These are phyloP conservation scores for Fragaria nilgerrensis DNA, from an alignment of 306 rosid genomes.

Conservation along the genomic window DNA sequence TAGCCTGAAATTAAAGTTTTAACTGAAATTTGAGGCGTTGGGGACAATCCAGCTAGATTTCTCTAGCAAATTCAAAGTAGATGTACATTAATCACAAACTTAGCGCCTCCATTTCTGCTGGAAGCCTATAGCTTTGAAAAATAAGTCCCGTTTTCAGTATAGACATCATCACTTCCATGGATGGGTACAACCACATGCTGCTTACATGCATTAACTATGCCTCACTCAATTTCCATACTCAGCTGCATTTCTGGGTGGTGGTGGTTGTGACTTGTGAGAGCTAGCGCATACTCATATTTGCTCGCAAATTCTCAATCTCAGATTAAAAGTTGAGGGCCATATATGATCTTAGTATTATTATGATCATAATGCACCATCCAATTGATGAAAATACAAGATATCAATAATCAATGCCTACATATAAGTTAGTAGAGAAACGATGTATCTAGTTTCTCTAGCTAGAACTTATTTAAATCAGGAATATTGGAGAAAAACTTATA, in stretches of 20 bases:
- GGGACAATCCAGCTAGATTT: background rate
- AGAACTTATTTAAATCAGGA: too few relatives aligned
- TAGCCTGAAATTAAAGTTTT: background rate
- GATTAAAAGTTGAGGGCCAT: background rate
- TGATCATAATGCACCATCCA: background rate
- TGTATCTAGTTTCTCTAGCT: background rate
- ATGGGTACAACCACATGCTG: constrained; percentile 40
- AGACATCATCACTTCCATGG: constrained; percentile 16
- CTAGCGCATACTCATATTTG: background rate
- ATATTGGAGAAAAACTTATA: too few relatives aligned
- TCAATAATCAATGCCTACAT: background rate
- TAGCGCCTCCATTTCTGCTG: constrained; percentile 61
- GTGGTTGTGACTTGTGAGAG: constrained; percentile 14
- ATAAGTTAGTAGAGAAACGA: background rate
- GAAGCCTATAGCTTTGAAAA: constrained; percentile 22
- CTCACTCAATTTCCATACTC: background rate
- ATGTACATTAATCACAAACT: constrained; percentile 33
- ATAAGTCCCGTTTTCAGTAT: background rate
- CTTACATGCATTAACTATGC: constrained; percentile 22
- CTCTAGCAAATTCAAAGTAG: background rate
- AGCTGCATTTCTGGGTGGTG: constrained; percentile 27
- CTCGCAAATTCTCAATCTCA: background rate
- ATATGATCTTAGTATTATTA: background rate
- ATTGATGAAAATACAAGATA: background rate
- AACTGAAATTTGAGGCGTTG: background rate